phyloP scores from a whole-genome alignment of 352 stramenopile species.

The Peronospora farinosa region DNA sequence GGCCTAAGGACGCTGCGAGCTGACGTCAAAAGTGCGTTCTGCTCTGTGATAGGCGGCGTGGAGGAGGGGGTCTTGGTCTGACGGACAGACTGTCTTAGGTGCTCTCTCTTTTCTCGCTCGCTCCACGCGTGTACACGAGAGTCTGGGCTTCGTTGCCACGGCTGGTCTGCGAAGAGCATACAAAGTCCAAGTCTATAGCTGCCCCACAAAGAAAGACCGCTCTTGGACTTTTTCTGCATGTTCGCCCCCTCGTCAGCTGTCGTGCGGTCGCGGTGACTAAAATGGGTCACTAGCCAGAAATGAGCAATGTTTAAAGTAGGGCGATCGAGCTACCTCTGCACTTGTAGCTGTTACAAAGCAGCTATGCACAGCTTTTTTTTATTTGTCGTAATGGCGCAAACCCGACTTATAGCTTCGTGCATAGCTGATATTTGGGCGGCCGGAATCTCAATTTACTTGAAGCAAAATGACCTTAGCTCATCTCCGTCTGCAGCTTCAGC shows the following conservation, averaged over 20 bases:
- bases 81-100: constrained; percentile 11
- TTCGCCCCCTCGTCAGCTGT: constrained; percentile 24
- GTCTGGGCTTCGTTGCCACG: constrained; percentile 19
- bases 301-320: background rate
- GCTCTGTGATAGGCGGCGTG: constrained; percentile 4
- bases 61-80: constrained; percentile 8
- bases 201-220: constrained; percentile 9
- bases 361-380: background rate
- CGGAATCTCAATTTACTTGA: background rate
- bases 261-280: constrained; percentile 17
- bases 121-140: constrained; percentile 25
- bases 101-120: constrained; percentile 16
- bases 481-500: background rate
- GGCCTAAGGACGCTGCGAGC: constrained; percentile 1
- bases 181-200: constrained; percentile 19
- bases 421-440: background rate
- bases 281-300: constrained; percentile 13
- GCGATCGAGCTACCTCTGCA: background rate
- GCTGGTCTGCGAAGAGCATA: constrained; percentile 20
- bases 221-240: constrained; percentile 10
- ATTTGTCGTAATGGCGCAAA: background rate
- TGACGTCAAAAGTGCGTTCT: constrained; percentile 21
- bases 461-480: background rate
- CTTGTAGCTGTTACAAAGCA: background rate
- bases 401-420: background rate